phyloP scores from a whole-genome alignment of 441 rosid genomes.

The Bruguiera hainesii region DNA sequence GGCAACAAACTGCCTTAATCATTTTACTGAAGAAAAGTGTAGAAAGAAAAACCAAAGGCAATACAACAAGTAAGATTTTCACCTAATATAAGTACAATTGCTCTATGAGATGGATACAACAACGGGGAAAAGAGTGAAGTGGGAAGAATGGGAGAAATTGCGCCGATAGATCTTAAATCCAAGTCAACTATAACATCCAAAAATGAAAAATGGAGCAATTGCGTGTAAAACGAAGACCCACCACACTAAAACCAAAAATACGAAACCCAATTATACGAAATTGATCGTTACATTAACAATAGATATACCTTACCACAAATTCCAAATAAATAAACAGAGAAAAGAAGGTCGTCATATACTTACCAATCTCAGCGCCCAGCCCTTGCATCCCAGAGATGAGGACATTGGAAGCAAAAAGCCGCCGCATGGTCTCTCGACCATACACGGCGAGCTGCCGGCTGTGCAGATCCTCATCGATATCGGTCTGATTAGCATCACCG shows the following conservation, averaged over 20 bases:
- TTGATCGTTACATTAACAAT: no score
- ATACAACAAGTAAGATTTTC: no score
- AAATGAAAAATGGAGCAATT: no score
- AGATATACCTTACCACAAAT: background rate
- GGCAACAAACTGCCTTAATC: no score
- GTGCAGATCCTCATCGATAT: constrained; percentile 89
- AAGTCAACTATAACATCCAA: background rate
- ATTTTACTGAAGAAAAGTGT: no score
- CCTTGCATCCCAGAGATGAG: constrained; percentile 88
- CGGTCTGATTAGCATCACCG: constrained; percentile 50
- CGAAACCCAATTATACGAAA: background rate
- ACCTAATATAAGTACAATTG: no score
- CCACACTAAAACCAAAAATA: no score
- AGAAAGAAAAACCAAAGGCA: no score
- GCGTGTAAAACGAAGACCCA: no score
- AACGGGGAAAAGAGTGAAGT: no score
- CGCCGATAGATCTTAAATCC: background rate
- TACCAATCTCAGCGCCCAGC: constrained; percentile 91
- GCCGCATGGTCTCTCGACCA: constrained; percentile 89
- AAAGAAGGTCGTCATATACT: background rate
- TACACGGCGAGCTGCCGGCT: constrained; percentile 94
- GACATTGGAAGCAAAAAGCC: constrained; percentile 75
- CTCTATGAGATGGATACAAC: no score
- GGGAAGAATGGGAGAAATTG: no score
- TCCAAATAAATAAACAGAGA: background rate